These are phyloP conservation scores for Neurospora intermedia DNA, from an alignment of 495 filamentous ascomycete species.

Conservation along the genomic window DNA sequence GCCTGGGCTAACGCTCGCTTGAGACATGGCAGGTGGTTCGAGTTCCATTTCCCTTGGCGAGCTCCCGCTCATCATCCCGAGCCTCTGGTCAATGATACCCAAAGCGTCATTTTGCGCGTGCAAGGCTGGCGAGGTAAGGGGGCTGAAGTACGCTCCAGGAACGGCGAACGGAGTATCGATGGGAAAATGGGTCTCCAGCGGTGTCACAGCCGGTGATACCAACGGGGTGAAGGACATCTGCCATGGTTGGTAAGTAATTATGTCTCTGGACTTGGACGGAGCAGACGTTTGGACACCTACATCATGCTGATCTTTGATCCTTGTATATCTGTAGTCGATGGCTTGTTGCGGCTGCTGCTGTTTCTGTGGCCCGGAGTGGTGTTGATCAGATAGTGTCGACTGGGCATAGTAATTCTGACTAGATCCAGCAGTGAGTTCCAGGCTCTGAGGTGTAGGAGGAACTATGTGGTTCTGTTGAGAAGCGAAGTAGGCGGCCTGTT, in stretches of 20 bases:
- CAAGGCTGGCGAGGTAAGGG: constrained; percentile 82
- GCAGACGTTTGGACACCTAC: constrained; percentile 34
- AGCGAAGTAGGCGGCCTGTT: constrained; percentile 41
- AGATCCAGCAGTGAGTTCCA: constrained; percentile 65
- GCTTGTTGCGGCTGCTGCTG: constrained; percentile 45
- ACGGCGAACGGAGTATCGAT: constrained; percentile 69
- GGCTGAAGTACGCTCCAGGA: constrained; percentile 86
- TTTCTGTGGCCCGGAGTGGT: constrained; percentile 42
- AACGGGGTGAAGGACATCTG: constrained; percentile 89
- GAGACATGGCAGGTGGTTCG: constrained; percentile 17
- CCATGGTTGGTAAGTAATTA: constrained; percentile 20
- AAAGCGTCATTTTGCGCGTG: constrained; percentile 59
- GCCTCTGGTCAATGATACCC: constrained; percentile 31
- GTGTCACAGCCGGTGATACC: constrained; percentile 89
- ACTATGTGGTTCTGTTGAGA: constrained; percentile 53
- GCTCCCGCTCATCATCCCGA: constrained; percentile 25
- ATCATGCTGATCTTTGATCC: constrained; percentile 66
- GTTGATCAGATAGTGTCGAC: constrained; percentile 40
- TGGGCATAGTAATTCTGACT: constrained; percentile 45
- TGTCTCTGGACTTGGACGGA: constrained; percentile 1
- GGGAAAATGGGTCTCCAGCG: constrained; percentile 73
- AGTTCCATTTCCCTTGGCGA: constrained; percentile 38
- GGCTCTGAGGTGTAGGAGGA: constrained; percentile 87
- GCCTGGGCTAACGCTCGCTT: constrained; percentile 24
- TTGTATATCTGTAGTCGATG: constrained; percentile 61